phyloP scores from a whole-genome alignment of 2,329 filamentous ascomycete species.

The Alternaria brassicae region DNA sequence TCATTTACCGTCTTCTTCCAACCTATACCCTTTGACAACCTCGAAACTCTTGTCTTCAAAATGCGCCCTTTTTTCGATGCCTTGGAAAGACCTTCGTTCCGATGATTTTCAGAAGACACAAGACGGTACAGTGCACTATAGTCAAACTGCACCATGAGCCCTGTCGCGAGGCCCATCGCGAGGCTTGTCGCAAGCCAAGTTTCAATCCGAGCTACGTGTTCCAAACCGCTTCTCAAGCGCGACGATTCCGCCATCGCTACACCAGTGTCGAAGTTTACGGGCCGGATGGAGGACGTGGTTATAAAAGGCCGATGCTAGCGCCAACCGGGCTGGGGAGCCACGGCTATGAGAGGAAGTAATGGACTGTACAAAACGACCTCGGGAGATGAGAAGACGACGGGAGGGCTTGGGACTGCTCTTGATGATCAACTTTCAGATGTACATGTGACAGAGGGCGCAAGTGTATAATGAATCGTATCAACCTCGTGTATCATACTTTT shows the following conservation, averaged over 20 bases:
- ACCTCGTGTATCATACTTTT: background rate
- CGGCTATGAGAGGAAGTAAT: background rate
- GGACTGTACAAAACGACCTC: background rate
- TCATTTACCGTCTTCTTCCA: background rate
- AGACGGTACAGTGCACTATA: background rate
- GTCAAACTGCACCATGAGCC: background rate
- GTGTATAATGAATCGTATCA: background rate
- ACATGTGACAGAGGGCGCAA: background rate
- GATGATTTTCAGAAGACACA: background rate
- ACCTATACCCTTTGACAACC: background rate
- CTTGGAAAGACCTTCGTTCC: constrained; percentile 15
- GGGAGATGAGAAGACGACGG: background rate
- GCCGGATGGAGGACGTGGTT: background rate
- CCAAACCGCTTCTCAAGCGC: background rate
- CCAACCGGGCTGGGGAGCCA: background rate
- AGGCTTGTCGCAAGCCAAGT: background rate
- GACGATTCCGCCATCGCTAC: background rate
- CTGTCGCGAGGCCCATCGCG: background rate
- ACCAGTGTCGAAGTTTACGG: background rate
- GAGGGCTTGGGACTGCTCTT: background rate
- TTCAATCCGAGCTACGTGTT: background rate
- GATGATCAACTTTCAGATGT: background rate
- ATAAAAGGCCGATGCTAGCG: background rate
- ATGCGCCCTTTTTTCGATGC: constrained; percentile 17
- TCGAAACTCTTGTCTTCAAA: background rate